Conservation (phyloP, 805 yeast species). For the Metschnikowia chrysomelidarum region DNA sequence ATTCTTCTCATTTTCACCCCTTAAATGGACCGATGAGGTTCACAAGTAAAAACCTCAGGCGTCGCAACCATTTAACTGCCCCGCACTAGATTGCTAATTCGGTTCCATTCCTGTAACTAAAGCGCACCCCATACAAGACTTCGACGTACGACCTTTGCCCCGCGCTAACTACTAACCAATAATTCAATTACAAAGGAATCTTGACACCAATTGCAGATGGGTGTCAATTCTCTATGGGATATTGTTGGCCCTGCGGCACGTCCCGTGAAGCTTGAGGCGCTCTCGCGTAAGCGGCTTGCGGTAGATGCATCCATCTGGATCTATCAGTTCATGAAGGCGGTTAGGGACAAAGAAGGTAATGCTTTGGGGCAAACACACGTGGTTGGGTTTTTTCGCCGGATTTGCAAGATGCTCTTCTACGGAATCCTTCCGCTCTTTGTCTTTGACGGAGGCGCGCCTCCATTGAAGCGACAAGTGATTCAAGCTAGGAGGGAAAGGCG, state of each 20-base stretch:
- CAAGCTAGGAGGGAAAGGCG: constrained; percentile 68
- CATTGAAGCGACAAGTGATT: constrained; percentile 76
- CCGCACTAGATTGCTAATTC: constrained; percentile 9
- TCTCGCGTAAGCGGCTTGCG: constrained; percentile 76
- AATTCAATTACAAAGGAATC: not conserved
- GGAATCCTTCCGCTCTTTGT: constrained; percentile 90
- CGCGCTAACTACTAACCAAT: no score
- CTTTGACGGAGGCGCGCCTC: constrained; percentile 94
- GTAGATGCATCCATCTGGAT: constrained; percentile 99
- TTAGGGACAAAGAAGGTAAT: constrained; percentile 81
- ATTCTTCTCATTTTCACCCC: no score
- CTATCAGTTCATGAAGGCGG: constrained; percentile 93
- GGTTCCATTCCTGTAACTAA: no score
- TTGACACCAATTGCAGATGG: constrained; percentile 51
- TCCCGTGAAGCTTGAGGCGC: constrained; percentile 85
- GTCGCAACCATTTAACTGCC: no score
- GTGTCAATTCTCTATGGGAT: constrained; percentile 94
- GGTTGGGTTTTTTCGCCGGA: constrained; percentile 92
- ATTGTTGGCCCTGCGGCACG: constrained; percentile 84
- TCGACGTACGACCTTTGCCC: no score
- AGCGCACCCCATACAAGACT: no score
- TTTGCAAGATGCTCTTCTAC: constrained; percentile 82
- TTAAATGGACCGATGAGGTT: no score
- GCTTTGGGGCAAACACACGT: constrained; percentile 78
- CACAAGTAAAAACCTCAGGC: no score